A percentile compares a stretch with the other conserved stretches of the same genome.
Conservation (phyloP, 2,329 filamentous ascomycete genomes). For the Raffaelea albimanens region DNA sequence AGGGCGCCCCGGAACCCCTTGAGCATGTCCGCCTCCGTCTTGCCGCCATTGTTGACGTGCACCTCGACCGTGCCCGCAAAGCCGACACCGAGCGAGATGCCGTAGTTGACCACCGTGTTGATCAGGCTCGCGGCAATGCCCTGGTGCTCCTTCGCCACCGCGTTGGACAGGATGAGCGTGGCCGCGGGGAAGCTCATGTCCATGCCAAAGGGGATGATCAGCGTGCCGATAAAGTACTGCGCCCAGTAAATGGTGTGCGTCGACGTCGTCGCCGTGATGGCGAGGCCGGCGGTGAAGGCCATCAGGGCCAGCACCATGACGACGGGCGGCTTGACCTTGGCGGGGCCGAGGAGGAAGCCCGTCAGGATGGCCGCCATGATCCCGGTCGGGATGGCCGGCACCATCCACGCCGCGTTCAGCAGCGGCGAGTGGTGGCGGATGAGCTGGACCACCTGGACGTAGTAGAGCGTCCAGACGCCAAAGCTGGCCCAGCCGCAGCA, state of each 20-base stretch:
- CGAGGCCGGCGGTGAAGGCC: slow-evolving; percentile 19
- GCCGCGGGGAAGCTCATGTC: slow-evolving; percentile 57
- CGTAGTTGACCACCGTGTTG: slow-evolving; percentile 58
- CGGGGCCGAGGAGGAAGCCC: slow-evolving; percentile 34
- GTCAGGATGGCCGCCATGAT: slow-evolving; percentile 27
- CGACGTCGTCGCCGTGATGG: slow-evolving; percentile 33
- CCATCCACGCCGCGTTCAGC: slow-evolving; percentile 26
- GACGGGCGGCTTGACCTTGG: slow-evolving; percentile 26
- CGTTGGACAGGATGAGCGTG: slow-evolving; percentile 48
- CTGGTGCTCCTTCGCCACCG: slow-evolving; percentile 33
- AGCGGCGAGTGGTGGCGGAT: slow-evolving; percentile 31
- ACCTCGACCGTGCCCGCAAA: slow-evolving; percentile 55
- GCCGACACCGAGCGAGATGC: slow-evolving; percentile 55
- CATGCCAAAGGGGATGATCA: slow-evolving; percentile 27
- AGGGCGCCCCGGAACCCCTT: not conserved
- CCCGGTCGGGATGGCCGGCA: slow-evolving; percentile 31
- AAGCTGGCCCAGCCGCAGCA: slow-evolving; percentile 13
- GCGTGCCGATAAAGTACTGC: slow-evolving; percentile 28
- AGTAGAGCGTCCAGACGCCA: slow-evolving; percentile 14
- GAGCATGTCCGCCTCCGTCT: slow-evolving; percentile 3
- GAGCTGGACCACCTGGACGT: slow-evolving; percentile 18
- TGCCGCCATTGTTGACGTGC: slow-evolving; percentile 19
- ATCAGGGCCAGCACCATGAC: slow-evolving; percentile 32
- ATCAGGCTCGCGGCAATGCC: slow-evolving; percentile 43
- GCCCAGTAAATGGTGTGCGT: slow-evolving; percentile 34